Evolutionary conservation across 2,329 filamentous ascomycete species (phyloP).

Genomic region (Rhexocercosporidium sp.): DNA sequence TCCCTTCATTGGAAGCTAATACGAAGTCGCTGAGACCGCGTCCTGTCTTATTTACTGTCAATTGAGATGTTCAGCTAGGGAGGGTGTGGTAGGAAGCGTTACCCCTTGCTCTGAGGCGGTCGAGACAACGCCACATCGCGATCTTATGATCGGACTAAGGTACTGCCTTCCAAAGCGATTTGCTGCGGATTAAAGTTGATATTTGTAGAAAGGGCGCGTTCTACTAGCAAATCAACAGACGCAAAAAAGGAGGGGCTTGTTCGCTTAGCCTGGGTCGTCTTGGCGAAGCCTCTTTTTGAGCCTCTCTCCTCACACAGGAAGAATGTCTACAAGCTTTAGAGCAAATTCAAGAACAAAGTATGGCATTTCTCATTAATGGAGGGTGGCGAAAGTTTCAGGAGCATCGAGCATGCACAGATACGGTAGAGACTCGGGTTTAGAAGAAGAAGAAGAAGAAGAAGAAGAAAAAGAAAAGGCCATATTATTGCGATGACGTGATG

Average conservation of each 20-base stretch:
- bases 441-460: no score
- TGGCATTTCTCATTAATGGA: no score
- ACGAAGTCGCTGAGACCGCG: neutral
- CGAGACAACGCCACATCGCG: neutral
- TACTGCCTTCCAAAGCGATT: no score
- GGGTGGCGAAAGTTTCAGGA: no score
- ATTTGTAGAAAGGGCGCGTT: neutral
- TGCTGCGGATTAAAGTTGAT: no score
- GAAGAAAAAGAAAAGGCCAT: no score
- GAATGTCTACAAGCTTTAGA: neutral
- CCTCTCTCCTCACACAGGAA: neutral
- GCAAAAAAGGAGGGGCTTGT: neutral
- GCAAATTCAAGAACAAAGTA: neutral
- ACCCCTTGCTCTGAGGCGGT: slow-evolving; percentile 1
- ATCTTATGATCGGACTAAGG: neutral
- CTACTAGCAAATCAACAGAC: neutral
- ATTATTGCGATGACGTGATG: neutral
- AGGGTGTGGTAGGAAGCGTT: neutral
- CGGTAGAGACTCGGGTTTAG: no score
- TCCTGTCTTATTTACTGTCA: neutral
- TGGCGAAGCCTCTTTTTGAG: neutral
- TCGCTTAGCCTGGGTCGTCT: neutral
- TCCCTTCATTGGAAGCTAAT: neutral
- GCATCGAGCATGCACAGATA: no score
- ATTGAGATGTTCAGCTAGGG: neutral